phyloP scores from a whole-genome alignment of 1,284 basidiomycete genomes.

The Testicularia cyperi region DNA sequence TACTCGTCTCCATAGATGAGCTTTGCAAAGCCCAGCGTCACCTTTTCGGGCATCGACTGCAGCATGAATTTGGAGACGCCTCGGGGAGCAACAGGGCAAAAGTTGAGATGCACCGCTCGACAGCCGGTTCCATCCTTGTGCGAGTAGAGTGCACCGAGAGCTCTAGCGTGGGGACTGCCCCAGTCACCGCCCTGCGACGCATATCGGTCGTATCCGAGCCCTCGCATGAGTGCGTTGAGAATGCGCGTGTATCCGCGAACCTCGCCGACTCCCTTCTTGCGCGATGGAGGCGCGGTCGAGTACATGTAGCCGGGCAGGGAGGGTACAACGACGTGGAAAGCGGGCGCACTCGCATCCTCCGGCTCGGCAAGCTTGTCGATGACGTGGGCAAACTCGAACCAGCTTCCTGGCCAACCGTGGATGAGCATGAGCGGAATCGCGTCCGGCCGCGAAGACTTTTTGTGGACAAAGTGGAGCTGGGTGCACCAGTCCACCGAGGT shows the following conservation, averaged over 20 bases:
- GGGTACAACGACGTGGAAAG: constrained; percentile 53
- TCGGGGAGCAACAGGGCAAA: constrained; percentile 40
- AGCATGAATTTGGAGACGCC: constrained; percentile 34
- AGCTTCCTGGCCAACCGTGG: constrained; percentile 52
- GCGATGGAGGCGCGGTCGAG: constrained; percentile 38
- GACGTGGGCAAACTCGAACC: constrained; percentile 40
- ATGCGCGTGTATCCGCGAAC: constrained; percentile 39
- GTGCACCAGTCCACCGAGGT: constrained; percentile 47
- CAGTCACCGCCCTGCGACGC: constrained; percentile 52
- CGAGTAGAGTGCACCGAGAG: constrained; percentile 29
- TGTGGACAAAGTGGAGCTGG: constrained; percentile 45
- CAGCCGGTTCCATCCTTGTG: constrained; percentile 41
- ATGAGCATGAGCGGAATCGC: constrained; percentile 53
- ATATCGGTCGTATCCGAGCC: constrained; percentile 41
- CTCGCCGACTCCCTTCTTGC: constrained; percentile 22
- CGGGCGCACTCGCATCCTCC: constrained; percentile 20
- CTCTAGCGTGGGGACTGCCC: constrained; percentile 42
- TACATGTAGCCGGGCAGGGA: constrained; percentile 49
- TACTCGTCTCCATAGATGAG: constrained; percentile 32
- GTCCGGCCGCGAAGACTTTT: constrained; percentile 24
- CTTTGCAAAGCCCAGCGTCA: constrained; percentile 27
- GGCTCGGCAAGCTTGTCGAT: constrained; percentile 35
- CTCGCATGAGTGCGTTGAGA: constrained; percentile 47
- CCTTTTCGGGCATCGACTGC: constrained; percentile 14
- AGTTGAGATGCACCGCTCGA: constrained; percentile 51